These are phyloP conservation scores for Candida succiphila DNA, from an alignment of 805 yeast genomes.

Conservation along the genomic window DNA sequence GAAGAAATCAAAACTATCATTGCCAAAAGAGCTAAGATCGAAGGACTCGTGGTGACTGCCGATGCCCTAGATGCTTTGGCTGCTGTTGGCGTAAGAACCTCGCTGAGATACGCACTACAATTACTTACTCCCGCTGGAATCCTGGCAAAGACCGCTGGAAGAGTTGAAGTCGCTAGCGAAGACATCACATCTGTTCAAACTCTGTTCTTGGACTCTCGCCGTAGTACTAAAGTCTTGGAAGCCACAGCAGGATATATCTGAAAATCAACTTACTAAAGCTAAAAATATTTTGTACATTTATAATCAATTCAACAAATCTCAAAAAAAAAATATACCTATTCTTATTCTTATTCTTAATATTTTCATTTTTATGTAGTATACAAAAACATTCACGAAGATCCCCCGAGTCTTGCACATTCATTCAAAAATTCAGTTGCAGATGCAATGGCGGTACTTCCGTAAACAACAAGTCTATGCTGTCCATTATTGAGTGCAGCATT, in stretches of 20 bases:
- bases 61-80: constrained; percentile 76
- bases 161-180: constrained; percentile 50
- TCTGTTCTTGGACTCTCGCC: constrained; percentile 76
- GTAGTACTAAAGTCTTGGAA: constrained; percentile 67
- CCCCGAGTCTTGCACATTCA: constrained; percentile 52
- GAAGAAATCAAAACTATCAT: constrained; percentile 79
- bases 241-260: constrained; percentile 18
- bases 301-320: background rate
- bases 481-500: constrained; percentile 11
- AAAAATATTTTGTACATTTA: background rate
- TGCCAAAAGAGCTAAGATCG: constrained; percentile 72
- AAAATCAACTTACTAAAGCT: background rate
- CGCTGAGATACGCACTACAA: constrained; percentile 88
- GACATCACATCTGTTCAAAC: constrained; percentile 81
- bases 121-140: constrained; percentile 85
- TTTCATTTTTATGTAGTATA: too few relatives aligned
- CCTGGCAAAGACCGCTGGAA: constrained; percentile 63
- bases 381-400: too few relatives aligned
- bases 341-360: too few relatives aligned
- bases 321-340: background rate
- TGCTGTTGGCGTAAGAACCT: constrained; percentile 60
- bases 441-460: constrained; percentile 76
- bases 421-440: constrained; percentile 61
- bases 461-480: constrained; percentile 48
- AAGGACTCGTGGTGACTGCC: constrained; percentile 50